phyloP scores from a whole-genome alignment of 2,329 filamentous ascomycete genomes.

The Dactylellina sp. region DNA sequence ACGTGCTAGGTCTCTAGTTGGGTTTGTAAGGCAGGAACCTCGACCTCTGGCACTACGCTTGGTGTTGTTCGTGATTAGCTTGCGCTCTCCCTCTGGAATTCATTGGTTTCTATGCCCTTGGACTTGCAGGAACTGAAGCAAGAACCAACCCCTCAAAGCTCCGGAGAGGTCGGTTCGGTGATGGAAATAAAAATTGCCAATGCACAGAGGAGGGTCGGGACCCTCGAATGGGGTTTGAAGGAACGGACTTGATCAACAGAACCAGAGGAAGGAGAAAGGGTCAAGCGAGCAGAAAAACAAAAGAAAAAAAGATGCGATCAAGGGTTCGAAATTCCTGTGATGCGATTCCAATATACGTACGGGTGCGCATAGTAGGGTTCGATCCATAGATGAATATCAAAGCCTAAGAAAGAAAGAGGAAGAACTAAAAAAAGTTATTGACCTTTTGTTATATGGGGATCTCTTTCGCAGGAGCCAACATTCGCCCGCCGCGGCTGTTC shows the following conservation, averaged over 20 bases:
- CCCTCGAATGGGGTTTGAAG: conserved; percentile 25
- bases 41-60: conserved; percentile 51
- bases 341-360: conserved; percentile 50
- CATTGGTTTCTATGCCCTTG: conserved; percentile 54
- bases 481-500: conserved; percentile 31
- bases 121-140: conserved; percentile 56
- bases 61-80: conserved; percentile 56
- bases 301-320: conserved; percentile 46
- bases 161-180: conserved; percentile 31
- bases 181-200: conserved; percentile 52
- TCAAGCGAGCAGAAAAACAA: conserved; percentile 24
- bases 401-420: conserved; percentile 10
- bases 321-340: conserved; percentile 39
- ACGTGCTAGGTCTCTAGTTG: conserved; percentile 50
- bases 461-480: conserved; percentile 40
- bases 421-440: conserved; percentile 26
- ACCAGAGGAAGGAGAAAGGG: conserved; percentile 21
- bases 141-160: conserved; percentile 42
- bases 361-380: conserved; percentile 55
- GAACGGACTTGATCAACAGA: conserved; percentile 22
- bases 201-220: conserved; percentile 24
- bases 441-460: conserved; percentile 51
- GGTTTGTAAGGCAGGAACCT: conserved; percentile 51
- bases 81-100: conserved; percentile 43
- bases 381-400: conserved; percentile 56